phyloP scores from a whole-genome alignment of 768 basidiomycete species.

The Thelephora aurantiotincta region DNA sequence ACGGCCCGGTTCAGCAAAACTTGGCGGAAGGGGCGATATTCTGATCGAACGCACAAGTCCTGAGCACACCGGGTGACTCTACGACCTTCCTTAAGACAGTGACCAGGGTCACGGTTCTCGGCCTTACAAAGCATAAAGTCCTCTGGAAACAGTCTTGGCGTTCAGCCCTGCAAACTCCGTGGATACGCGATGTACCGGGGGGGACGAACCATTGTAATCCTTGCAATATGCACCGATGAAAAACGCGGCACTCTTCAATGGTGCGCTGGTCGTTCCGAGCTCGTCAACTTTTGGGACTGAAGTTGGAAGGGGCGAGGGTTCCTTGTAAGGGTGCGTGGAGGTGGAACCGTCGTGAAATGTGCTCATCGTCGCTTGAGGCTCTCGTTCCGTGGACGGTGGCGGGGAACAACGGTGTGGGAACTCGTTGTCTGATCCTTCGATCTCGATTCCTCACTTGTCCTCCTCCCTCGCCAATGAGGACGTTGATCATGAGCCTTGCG shows the following conservation, averaged over 20 bases:
- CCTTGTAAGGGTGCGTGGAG: conserved; percentile 37
- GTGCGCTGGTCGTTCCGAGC: conserved; percentile 81
- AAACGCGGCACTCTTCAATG: conserved; percentile 92
- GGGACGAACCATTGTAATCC: conserved; percentile 78
- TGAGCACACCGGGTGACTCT: conserved; percentile 91
- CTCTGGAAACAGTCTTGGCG: conserved; percentile 28
- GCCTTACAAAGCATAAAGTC: conserved; percentile 97
- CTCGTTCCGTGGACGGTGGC: background rate
- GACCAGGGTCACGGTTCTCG: conserved; percentile 78
- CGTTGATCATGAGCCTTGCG: too few species aligned
- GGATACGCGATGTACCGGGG: background rate
- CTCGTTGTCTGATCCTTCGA: background rate
- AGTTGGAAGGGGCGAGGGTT: conserved; percentile 52
- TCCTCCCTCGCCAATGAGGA: too few species aligned
- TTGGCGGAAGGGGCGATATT: too few species aligned
- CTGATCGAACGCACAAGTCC: conserved; percentile 62
- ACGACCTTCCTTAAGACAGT: conserved; percentile 91
- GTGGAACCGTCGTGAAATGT: conserved; percentile 35
- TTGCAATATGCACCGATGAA: conserved; percentile 95
- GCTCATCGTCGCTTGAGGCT: conserved; percentile 28
- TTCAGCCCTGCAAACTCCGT: background rate
- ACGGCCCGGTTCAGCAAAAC: background rate
- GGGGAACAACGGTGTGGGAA: background rate
- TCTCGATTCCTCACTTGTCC: background rate
- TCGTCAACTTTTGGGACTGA: conserved; percentile 72